phyloP scores from a whole-genome alignment of 2,329 filamentous ascomycete species.

The Colletotrichum brevisporum region DNA sequence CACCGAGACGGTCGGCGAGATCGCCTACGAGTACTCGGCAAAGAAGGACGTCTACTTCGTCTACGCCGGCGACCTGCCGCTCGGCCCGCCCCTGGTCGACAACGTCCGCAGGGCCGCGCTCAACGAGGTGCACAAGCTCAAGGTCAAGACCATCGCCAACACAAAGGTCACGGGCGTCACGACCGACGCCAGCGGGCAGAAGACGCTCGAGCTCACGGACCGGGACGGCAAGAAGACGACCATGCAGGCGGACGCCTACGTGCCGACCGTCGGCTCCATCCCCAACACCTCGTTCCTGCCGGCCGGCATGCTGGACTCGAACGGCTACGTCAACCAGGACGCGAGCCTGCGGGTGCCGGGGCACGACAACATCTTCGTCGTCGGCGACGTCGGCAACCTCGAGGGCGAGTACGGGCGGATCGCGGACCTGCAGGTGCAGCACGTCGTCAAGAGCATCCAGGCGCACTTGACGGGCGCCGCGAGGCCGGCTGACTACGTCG shows the following conservation, averaged over 20 bases:
- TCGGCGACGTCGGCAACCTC: conserved; percentile 60
- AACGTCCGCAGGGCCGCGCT: conserved; percentile 56
- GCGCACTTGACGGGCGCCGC: conserved; percentile 49
- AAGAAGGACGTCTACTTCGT: conserved; percentile 64
- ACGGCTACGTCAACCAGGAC: conserved; percentile 55
- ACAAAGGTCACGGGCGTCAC: conserved; percentile 51
- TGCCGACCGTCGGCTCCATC: conserved; percentile 61
- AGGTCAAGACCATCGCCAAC: conserved; percentile 58
- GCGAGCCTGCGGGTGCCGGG: conserved; percentile 52
- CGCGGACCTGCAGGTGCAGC: conserved; percentile 51
- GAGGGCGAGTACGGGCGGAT: conserved; percentile 51
- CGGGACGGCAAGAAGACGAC: conserved; percentile 52
- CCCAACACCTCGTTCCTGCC: conserved; percentile 63
- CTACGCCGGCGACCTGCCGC: conserved; percentile 55
- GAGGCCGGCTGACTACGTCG: conserved; percentile 41
- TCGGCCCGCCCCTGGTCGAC: conserved; percentile 49
- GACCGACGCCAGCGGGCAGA: conserved; percentile 45
- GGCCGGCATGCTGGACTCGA: conserved; percentile 50
- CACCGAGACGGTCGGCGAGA: conserved; percentile 65
- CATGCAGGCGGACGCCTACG: conserved; percentile 59
- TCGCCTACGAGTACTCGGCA: conserved; percentile 62
- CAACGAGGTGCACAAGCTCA: conserved; percentile 58
- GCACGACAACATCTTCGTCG: conserved; percentile 58
- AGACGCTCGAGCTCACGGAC: conserved; percentile 51
- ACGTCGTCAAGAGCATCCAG: conserved; percentile 53